Conservation (phyloP, 164 flowering plant genomes). For the Magnolia changhungtana region DNA sequence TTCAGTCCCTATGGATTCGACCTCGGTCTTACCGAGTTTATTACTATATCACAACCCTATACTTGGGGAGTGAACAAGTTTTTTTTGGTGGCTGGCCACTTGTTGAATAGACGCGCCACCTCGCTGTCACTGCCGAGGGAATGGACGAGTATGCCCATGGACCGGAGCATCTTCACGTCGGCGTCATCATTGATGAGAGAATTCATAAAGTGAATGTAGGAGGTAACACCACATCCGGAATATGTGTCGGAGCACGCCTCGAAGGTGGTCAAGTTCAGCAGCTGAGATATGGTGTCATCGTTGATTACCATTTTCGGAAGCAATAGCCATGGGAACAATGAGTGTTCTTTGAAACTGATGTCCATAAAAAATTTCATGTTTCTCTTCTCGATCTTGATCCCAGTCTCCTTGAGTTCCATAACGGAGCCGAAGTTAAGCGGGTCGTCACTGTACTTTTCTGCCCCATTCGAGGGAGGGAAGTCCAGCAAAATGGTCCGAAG, state of each 20-base stretch:
- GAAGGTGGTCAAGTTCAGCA: slow-evolving; percentile 5
- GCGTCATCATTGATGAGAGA: background rate
- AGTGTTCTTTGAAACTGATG: background rate
- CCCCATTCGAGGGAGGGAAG: too few species aligned
- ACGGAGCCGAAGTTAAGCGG: background rate
- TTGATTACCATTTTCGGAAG: slow-evolving; percentile 6
- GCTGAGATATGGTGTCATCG: background rate
- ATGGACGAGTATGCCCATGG: background rate
- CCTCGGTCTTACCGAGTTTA: too few species aligned
- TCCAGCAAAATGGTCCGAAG: too few species aligned
- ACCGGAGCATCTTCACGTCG: background rate
- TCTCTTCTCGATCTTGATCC: slow-evolving; percentile 2
- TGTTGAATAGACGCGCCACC: slow-evolving; percentile 26
- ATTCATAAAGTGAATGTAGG: slow-evolving; percentile 18
- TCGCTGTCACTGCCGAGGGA: slow-evolving; percentile 18
- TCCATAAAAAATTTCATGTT: background rate
- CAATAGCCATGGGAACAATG: background rate
- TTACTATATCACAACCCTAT: too few species aligned
- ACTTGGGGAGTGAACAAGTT: too few species aligned
- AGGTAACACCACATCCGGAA: background rate
- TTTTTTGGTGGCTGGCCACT: too few species aligned
- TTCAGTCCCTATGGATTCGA: too few species aligned
- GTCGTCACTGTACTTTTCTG: background rate
- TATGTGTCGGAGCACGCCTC: background rate
- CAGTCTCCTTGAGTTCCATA: slow-evolving; percentile 4